Percentiles rank a stretch among this genome's conserved stretches.
Conservation (phyloP, 495 filamentous ascomycete species). For the Sordaria brevicollis region DNA sequence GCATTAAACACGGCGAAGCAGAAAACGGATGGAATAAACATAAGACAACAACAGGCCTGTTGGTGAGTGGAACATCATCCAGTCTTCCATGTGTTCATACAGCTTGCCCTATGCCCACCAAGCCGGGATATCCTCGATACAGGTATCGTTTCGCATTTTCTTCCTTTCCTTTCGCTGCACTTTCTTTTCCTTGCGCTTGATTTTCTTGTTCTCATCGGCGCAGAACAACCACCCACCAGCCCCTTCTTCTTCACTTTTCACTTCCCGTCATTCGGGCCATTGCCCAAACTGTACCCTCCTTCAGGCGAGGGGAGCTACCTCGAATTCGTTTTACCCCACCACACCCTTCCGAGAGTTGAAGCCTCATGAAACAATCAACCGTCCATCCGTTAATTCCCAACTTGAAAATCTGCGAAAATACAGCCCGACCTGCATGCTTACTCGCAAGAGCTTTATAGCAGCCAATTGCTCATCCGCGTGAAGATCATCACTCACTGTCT, state of each 20-base stretch:
- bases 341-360: not conserved
- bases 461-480: not conserved
- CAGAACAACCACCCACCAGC: not conserved
- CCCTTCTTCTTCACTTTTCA: not conserved
- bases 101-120: not conserved
- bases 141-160: not conserved
- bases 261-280: not conserved
- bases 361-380: not conserved
- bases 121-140: not conserved
- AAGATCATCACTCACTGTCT: not conserved
- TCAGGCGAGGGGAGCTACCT: not conserved
- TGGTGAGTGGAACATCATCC: not conserved
- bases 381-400: not conserved
- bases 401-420: not conserved
- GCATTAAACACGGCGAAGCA: constrained; percentile 17
- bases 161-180: no score
- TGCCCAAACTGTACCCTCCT: not conserved
- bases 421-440: not conserved
- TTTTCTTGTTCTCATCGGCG: not conserved
- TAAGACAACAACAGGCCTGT: not conserved
- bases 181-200: not conserved
- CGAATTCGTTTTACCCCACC: not conserved
- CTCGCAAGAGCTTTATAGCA: not conserved
- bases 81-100: not conserved
- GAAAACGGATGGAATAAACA: not conserved